Conservation (phyloP, 1,284 basidiomycete genomes). For the Entoloma clypeatum region DNA sequence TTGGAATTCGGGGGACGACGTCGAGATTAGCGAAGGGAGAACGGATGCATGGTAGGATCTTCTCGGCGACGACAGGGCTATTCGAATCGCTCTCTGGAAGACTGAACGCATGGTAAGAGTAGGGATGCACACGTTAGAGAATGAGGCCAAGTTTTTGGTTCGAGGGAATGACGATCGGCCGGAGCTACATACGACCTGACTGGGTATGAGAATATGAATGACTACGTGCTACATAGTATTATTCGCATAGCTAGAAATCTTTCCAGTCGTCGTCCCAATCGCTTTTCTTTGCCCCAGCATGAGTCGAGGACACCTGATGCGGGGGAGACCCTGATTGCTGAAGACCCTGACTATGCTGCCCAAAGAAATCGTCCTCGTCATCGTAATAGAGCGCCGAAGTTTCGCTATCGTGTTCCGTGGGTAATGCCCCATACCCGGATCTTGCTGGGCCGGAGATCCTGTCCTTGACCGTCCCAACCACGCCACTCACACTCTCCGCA, state of each 20-base stretch:
- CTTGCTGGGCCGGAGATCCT: slow-evolving; percentile 41
- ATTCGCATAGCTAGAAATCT: slow-evolving; percentile 71
- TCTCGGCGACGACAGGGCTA: slow-evolving; percentile 14
- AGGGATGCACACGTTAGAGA: slow-evolving; percentile 9
- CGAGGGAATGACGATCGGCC: slow-evolving; percentile 31
- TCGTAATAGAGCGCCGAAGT: slow-evolving; percentile 54
- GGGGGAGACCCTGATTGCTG: slow-evolving; percentile 18
- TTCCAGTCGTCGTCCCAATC: slow-evolving; percentile 78
- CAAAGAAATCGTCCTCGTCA: slow-evolving; percentile 55
- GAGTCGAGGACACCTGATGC: slow-evolving; percentile 12
- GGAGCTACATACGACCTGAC: slow-evolving; percentile 23
- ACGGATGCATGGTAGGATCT: slow-evolving; percentile 62
- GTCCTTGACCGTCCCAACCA: slow-evolving; percentile 56
- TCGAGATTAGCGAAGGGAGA: slow-evolving; percentile 67
- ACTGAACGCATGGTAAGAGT: slow-evolving; percentile 20
- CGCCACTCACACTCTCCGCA: slow-evolving; percentile 60
- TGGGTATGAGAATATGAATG: too few relatives aligned
- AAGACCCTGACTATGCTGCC: slow-evolving; percentile 40
- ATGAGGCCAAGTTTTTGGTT: slow-evolving; percentile 10
- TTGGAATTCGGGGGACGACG: slow-evolving; percentile 65
- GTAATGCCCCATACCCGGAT: slow-evolving; percentile 55
- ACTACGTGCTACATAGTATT: too few relatives aligned
- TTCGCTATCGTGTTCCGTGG: slow-evolving; percentile 44
- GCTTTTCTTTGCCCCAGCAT: slow-evolving; percentile 37
- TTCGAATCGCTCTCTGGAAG: slow-evolving; percentile 23